These are phyloP conservation scores for Marvania coccoides DNA, from an alignment of 139 green algal species.

Conservation along the genomic window DNA sequence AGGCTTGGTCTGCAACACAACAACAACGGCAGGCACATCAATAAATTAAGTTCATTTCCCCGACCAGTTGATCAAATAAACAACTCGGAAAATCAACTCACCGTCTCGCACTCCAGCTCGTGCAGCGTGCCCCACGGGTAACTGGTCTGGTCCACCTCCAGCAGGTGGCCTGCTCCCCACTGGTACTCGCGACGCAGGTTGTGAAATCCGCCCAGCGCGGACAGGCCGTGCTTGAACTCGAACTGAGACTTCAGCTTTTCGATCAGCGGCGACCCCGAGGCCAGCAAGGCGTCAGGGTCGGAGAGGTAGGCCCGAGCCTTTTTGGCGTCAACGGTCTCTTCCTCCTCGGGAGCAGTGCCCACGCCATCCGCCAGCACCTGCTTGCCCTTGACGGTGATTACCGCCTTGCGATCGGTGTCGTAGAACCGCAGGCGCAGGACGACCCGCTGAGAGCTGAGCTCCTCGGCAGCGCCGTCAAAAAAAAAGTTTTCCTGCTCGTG, in stretches of 20 bases:
- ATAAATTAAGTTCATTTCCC: neutral
- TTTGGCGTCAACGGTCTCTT: constrained; percentile 50
- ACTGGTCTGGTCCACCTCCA: constrained; percentile 87
- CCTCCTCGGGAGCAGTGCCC: constrained; percentile 65
- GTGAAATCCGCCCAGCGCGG: constrained; percentile 79
- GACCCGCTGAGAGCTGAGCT: constrained; percentile 60
- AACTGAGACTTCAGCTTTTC: constrained; percentile 21
- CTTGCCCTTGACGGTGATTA: constrained; percentile 81
- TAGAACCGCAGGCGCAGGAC: constrained; percentile 86
- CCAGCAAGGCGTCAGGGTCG: constrained; percentile 50
- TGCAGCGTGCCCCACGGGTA: constrained; percentile 82
- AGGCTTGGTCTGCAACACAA: constrained; percentile 53
- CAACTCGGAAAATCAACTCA: constrained; percentile 19
- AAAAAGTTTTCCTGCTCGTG: constrained; percentile 92
- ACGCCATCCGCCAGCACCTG: constrained; percentile 72
- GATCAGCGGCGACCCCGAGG: constrained; percentile 23
- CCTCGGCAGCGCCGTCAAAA: constrained; percentile 74
- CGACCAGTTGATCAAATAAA: neutral
- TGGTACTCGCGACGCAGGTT: constrained; percentile 73
- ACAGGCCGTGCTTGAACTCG: constrained; percentile 36
- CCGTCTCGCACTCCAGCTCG: constrained; percentile 87
- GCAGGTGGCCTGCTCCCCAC: constrained; percentile 66
- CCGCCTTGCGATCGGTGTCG: constrained; percentile 59
- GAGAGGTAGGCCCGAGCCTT: constrained; percentile 44
- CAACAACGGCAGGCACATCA: neutral